Percentiles rank a stretch among this genome's conserved stretches.
Conservation (phyloP, 805 yeast genomes). For the Pichia phayaonensis region DNA sequence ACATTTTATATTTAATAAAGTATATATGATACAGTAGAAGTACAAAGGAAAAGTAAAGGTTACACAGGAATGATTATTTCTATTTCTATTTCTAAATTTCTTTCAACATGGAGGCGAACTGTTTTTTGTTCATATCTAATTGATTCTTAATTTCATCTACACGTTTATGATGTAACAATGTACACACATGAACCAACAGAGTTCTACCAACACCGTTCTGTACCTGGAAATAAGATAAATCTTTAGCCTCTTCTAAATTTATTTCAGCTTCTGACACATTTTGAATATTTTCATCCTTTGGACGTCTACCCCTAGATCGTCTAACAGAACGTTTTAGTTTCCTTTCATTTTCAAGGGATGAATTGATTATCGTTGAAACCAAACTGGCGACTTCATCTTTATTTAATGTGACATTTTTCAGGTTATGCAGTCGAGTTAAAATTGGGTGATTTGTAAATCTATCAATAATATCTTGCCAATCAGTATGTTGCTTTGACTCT, state of each 20-base stretch:
- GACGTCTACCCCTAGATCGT: not conserved
- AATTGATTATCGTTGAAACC: not conserved
- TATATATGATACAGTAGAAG: too few relatives aligned
- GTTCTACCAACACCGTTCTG: not conserved
- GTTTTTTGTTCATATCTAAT: not conserved
- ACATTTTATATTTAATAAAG: not conserved
- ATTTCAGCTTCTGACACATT: not conserved
- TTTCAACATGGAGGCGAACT: not conserved
- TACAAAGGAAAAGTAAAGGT: not conserved
- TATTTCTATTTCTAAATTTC: not conserved
- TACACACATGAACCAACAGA: not conserved
- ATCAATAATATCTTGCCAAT: constrained; percentile 10
- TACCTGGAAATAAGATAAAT: not conserved
- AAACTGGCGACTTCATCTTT: not conserved
- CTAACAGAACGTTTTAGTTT: not conserved
- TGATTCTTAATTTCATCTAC: constrained; percentile 5
- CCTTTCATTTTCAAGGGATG: not conserved
- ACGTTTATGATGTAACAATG: not conserved
- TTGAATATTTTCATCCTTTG: not conserved
- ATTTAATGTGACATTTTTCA: not conserved
- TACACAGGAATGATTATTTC: not conserved
- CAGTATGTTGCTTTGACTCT: constrained; percentile 11
- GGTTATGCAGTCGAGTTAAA: constrained; percentile 8
- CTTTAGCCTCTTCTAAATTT: not conserved
- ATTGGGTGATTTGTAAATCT: constrained; percentile 22